Evolutionary conservation across 805 yeast genomes (phyloP), one percentile per base, ranked within the genome.

Genomic region (Pichia cephalocereana): DNA sequence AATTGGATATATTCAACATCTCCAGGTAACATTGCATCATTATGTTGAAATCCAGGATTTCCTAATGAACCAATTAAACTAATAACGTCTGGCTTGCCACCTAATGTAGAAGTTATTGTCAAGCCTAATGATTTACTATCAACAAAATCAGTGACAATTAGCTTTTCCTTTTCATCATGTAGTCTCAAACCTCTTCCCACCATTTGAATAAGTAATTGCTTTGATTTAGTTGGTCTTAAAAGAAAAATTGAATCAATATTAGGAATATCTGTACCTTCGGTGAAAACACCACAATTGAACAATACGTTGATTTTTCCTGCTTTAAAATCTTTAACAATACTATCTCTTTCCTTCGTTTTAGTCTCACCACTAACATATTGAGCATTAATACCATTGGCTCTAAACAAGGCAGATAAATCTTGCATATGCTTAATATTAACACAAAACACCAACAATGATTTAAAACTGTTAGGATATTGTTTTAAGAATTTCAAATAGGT

Each of bases 181-280:
- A 77, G 54, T 37, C 98, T 67, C 39, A 90, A 66, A 0, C 97
- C 98, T 48, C 98, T 71, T 0, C 98, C 98, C 18, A 90, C 74
- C 96, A 90, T 90, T 60, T 90, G 98, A 17, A 80, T 72, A 37
- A 87, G 65, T 40, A 90, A 65, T 0, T 84, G 78, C 32, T 79
- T 67, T 0, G 96, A 89, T 49, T 73, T 74, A 0, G 96, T 86
- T 2, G 96, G 96, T 34, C 96, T 68, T 4, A 86, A 85, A 32
- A 90, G 63, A 30, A 90, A 70, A 12, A 90, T 68, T 31, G 88
- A 81, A 59, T 90, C 97, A 48, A 89, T 83, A 52, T 81, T 81
- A 3, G 97, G 97, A 18, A 91, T 81, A 66, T 90, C 97, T 0
- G 97, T 88, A 0, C 98, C 98, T 62, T 90, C 98, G 0, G 96